Evolutionary conservation across 306 rosid genomes (phyloP), one percentile per base, ranked within the genome.

Genomic region (Ormosia semicastrata): DNA sequence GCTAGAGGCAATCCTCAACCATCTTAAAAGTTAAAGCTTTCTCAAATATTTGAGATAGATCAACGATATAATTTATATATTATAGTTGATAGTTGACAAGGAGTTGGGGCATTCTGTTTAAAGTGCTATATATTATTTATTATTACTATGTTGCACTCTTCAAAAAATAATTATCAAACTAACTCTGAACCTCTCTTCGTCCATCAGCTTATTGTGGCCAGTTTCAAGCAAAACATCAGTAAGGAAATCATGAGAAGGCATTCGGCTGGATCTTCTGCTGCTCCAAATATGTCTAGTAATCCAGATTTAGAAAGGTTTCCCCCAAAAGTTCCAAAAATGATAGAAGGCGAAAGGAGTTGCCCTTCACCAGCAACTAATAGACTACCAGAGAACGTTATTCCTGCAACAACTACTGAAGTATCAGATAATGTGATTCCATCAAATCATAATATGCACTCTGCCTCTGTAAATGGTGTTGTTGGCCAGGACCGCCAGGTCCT

Each of bases 131-230:
- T 8, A 7, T 56, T 56, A 6, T 17, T 56, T 24, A 18, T 56
- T 56, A 24, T 56, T 56, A 18, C n/a, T 62, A 2, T 37, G 8
- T 18, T 67, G 36, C 36, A 43, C 46, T 17, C 54, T 67, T 47
- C 37, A 15, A 30, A 39, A 52, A 53, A 54, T 57, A 10, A 13
- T 24, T 41, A 3, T 14, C 11, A 60, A 24, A 69, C 82, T 82
- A 9, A 66, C 53, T 71, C 7, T 67, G 73, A 67, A 12, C 58
- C 5, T 41, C 47, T 50, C 1, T 34, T 18, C 1, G 15, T 70
- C 8, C 6, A 18, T 80, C 79, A 86, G 91, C 72, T 88, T 37
- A 13, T 83, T 39, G n/a, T 83, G 33, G 88, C 63, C 8, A 73
- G 62, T 73, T 88, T 76, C 64, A 68, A 80, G 76, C 82, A 77